Conservation (phyloP, 495 filamentous ascomycete species). For the Aspergillus wentii region DNA sequence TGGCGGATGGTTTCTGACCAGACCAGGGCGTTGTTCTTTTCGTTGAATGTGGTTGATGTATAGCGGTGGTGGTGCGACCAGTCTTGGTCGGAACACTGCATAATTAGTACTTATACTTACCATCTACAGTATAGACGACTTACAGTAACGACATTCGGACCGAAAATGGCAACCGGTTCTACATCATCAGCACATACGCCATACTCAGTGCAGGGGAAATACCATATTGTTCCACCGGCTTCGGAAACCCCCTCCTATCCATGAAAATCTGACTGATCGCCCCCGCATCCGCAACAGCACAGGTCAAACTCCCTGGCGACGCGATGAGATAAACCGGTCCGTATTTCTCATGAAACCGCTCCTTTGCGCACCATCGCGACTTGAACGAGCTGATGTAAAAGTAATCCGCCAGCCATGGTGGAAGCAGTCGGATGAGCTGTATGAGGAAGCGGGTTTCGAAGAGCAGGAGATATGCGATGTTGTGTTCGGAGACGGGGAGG, state of each 20-base stretch:
- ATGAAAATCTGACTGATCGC: constrained; percentile 30
- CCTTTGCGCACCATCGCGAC: constrained; percentile 25
- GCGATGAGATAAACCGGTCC: constrained; percentile 38
- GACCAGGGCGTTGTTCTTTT: constrained; percentile 42
- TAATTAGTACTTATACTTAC: too few relatives aligned
- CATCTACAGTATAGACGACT: too few relatives aligned
- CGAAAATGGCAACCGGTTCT: constrained; percentile 39
- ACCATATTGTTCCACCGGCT: constrained; percentile 30
- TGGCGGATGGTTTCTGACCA: constrained; percentile 34
- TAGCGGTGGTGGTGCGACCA: constrained; percentile 47
- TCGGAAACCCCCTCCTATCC: constrained; percentile 35
- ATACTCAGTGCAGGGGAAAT: too few relatives aligned
- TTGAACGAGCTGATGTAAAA: constrained; percentile 3
- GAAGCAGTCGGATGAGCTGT: constrained; percentile 7
- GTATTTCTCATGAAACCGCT: constrained; percentile 30
- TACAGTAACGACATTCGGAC: constrained; percentile 39
- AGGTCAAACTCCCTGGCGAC: constrained; percentile 32
- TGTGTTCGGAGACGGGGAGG: constrained; percentile 23
- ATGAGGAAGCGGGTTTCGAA: constrained; percentile 1
- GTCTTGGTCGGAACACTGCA: constrained; percentile 26
- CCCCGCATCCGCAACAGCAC: constrained; percentile 36
- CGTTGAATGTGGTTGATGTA: constrained; percentile 37
- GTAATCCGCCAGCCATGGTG: constrained; percentile 7
- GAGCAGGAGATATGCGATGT: constrained; percentile 22
- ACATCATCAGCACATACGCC: background rate